These are phyloP conservation scores for Xylaria hypoxylon DNA, from an alignment of 2,329 filamentous ascomycete species.

Conservation along the genomic window DNA sequence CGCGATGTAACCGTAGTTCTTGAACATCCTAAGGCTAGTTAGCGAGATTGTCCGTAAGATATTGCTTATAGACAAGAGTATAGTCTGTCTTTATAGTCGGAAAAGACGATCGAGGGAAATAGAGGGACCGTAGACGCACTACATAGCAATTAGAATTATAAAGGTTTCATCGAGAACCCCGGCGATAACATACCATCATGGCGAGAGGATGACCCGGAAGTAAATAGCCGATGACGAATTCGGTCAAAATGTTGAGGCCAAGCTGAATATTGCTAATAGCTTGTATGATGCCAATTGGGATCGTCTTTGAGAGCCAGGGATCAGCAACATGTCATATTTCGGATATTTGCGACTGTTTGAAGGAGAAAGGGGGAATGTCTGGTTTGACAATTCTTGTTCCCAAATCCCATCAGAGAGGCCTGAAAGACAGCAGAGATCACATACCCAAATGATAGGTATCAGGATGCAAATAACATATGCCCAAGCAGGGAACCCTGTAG, in stretches of 20 bases:
- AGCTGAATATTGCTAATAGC: constrained; percentile 72
- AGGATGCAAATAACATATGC: constrained; percentile 68
- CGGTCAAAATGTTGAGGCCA: constrained; percentile 75
- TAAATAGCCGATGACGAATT: constrained; percentile 80
- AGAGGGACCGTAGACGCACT: constrained; percentile 12
- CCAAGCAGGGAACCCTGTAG: constrained; percentile 69
- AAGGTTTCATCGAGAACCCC: background rate
- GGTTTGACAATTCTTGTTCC: background rate
- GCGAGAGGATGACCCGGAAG: constrained; percentile 76
- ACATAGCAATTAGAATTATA: constrained; percentile 3
- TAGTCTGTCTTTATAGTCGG: background rate
- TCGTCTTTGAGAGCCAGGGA: constrained; percentile 10
- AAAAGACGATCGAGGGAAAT: no score
- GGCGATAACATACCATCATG: constrained; percentile 65
- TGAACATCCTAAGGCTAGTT: constrained; percentile 65
- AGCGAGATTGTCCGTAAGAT: background rate
- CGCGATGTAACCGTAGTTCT: constrained; percentile 77
- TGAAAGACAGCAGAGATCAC: background rate
- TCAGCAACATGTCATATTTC: background rate
- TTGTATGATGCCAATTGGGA: constrained; percentile 65
- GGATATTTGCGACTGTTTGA: background rate
- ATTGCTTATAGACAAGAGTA: background rate
- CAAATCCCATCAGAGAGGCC: background rate
- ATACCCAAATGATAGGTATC: constrained; percentile 65
- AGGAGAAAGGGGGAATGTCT: background rate